Conservation (phyloP, 2,329 filamentous ascomycete species). For the Spiromastix sp. region DNA sequence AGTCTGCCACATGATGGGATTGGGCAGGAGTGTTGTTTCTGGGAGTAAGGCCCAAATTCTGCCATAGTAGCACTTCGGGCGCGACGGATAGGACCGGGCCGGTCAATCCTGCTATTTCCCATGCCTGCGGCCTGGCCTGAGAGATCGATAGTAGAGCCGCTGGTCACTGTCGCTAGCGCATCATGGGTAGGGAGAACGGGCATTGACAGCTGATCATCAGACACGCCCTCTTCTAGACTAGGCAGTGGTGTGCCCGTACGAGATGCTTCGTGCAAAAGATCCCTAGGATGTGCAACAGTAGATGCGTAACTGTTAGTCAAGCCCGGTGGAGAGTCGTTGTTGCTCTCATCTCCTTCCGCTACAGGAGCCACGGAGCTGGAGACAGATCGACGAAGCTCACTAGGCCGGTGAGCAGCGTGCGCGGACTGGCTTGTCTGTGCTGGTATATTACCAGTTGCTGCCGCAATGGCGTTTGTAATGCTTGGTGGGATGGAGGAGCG, state of each 20-base stretch:
- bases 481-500: slow-evolving; percentile 85
- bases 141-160: slow-evolving; percentile 50
- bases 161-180: slow-evolving; percentile 54
- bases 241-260: slow-evolving; percentile 84
- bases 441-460: slow-evolving; percentile 41
- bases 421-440: slow-evolving; percentile 25
- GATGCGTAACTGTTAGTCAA: slow-evolving; percentile 61
- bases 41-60: slow-evolving; percentile 91
- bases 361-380: slow-evolving; percentile 78
- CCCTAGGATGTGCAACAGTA: slow-evolving; percentile 65
- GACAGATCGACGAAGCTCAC: slow-evolving; percentile 82
- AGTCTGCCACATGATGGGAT: slow-evolving; percentile 94
- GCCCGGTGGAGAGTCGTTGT: slow-evolving; percentile 68
- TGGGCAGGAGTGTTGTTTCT: slow-evolving; percentile 98
- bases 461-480: slow-evolving; percentile 59
- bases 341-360: slow-evolving; percentile 66
- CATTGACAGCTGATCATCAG: slow-evolving; percentile 58
- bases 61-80: slow-evolving; percentile 92
- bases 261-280: slow-evolving; percentile 67
- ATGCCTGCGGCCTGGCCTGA: slow-evolving; percentile 44
- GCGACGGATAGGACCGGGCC: slow-evolving; percentile 68
- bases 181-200: slow-evolving; percentile 56
- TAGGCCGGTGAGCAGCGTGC: slow-evolving; percentile 64
- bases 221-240: slow-evolving; percentile 71
- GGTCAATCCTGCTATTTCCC: slow-evolving; percentile 30